A percentile compares a stretch with the other conserved stretches of the same genome.
These are phyloP conservation scores for Alternaria sp. DNA, from an alignment of 2,329 filamentous ascomycete species.

Conservation along the genomic window DNA sequence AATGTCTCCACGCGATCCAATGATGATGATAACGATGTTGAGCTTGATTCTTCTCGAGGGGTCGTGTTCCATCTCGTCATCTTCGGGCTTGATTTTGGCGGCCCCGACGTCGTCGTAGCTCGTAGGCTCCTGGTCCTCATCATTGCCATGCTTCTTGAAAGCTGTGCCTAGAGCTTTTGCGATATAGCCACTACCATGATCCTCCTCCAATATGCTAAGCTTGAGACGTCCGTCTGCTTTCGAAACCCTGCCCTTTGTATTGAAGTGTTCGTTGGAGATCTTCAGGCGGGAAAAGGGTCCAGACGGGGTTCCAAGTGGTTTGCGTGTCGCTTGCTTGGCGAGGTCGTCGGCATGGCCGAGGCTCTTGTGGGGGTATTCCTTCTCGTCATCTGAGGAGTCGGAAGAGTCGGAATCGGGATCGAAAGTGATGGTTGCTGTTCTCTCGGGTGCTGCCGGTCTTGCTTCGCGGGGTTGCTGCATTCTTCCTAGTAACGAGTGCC, in stretches of 20 bases:
- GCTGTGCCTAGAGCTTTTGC: conserved; percentile 75
- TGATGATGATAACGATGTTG: conserved; percentile 85
- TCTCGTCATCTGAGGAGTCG: conserved; percentile 41
- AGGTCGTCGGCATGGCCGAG: conserved; percentile 26
- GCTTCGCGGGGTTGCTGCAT: conserved; percentile 25
- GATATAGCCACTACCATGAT: conserved; percentile 72
- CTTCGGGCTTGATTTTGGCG: conserved; percentile 43
- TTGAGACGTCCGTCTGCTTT: conserved; percentile 74
- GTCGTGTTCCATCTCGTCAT: conserved; percentile 48
- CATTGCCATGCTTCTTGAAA: conserved; percentile 64
- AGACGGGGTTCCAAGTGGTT: conserved; percentile 20
- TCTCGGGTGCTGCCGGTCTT: conserved; percentile 25
- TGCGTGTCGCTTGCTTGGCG: conserved; percentile 15
- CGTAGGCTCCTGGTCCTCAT: conserved; percentile 45
- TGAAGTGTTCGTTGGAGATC: conserved; percentile 70
- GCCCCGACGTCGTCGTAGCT: conserved; percentile 20
- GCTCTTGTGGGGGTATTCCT: conserved; percentile 24
- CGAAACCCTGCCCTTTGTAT: conserved; percentile 69
- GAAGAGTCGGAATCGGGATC: conserved; percentile 39
- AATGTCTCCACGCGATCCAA: conserved; percentile 80
- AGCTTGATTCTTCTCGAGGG: conserved; percentile 59
- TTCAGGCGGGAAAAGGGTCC: conserved; percentile 63
- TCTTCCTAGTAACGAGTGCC: conserved; percentile 33
- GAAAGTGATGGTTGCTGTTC: conserved; percentile 42
- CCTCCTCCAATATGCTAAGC: conserved; percentile 74